Conservation (phyloP, 805 yeast species). For the Kuraishia molischiana region DNA sequence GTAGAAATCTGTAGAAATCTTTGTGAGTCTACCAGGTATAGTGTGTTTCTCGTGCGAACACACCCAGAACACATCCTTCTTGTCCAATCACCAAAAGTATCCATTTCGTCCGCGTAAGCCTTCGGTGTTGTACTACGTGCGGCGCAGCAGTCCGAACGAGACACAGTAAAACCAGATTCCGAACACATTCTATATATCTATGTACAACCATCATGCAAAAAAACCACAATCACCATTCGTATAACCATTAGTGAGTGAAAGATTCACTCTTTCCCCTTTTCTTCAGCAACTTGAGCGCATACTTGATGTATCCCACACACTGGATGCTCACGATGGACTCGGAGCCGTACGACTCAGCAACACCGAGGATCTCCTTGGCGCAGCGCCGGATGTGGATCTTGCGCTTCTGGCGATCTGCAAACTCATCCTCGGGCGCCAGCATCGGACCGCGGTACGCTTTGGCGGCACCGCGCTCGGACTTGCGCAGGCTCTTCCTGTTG, state of each 20-base stretch:
- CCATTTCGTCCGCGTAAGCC: no score
- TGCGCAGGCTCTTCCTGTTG: neutral
- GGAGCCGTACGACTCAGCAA: slow-evolving; percentile 1
- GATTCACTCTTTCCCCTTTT: neutral
- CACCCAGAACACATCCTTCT: no score
- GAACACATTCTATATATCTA: no score
- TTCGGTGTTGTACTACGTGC: no score
- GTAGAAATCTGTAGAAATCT: no score
- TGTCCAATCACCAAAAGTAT: no score
- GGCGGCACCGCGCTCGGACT: neutral
- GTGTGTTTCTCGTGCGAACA: no score
- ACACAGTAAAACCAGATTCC: no score
- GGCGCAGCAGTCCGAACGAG: no score
- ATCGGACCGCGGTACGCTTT: neutral
- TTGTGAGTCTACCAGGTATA: no score
- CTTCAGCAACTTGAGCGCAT: neutral
- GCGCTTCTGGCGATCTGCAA: neutral
- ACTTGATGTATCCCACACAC: neutral
- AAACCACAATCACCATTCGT: no score
- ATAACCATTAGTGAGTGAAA: no score
- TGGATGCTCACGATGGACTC: neutral
- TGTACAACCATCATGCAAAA: neutral
- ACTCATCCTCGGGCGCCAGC: neutral
- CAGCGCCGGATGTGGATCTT: neutral
- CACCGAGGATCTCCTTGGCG: slow-evolving; percentile 1